Evolutionary conservation across 352 stramenopile species (phyloP).

Genomic region (Phytophthora europaea): DNA sequence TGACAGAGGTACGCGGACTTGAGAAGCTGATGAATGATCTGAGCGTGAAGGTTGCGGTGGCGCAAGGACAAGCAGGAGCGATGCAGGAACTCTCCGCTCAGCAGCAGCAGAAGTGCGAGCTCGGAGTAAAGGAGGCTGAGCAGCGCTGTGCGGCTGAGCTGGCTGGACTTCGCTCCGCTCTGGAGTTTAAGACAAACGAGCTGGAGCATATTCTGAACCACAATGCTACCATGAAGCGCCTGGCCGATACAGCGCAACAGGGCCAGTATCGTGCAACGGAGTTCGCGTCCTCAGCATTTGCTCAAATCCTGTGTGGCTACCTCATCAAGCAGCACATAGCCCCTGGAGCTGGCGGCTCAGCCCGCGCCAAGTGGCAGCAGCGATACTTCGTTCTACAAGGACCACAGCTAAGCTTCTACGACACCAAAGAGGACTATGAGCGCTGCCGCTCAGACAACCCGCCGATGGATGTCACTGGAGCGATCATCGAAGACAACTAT

Average conservation of each 20-base stretch:
- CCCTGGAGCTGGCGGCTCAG: conserved; percentile 45
- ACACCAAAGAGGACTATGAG: conserved; percentile 91
- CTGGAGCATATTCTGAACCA: conserved; percentile 90
- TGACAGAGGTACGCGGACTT: conserved; percentile 78
- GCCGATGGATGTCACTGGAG: conserved; percentile 83
- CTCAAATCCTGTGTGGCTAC: conserved; percentile 82
- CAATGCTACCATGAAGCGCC: conserved; percentile 88
- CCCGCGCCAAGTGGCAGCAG: conserved; percentile 85
- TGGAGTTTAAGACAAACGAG: conserved; percentile 91
- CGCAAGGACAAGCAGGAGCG: conserved; percentile 80
- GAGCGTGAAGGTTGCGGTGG: conserved; percentile 84
- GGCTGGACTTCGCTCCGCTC: conserved; percentile 63
- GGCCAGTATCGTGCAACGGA: conserved; percentile 89
- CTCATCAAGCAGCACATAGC: conserved; percentile 88
- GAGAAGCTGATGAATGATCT: conserved; percentile 87
- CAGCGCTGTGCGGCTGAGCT: conserved; percentile 79
- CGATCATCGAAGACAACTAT: conserved; percentile 80
- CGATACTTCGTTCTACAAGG: conserved; percentile 90
- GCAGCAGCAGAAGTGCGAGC: conserved; percentile 83
- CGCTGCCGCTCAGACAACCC: conserved; percentile 82
- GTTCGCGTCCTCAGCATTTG: conserved; percentile 77
- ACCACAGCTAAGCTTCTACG: conserved; percentile 82
- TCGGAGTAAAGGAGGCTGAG: conserved; percentile 80
- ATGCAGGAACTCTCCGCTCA: conserved; percentile 86
- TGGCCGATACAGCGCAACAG: conserved; percentile 87